Base-by-base conservation (phyloP, 176 grass and related monocot species). In the Calamus simplicifolius region DNA sequence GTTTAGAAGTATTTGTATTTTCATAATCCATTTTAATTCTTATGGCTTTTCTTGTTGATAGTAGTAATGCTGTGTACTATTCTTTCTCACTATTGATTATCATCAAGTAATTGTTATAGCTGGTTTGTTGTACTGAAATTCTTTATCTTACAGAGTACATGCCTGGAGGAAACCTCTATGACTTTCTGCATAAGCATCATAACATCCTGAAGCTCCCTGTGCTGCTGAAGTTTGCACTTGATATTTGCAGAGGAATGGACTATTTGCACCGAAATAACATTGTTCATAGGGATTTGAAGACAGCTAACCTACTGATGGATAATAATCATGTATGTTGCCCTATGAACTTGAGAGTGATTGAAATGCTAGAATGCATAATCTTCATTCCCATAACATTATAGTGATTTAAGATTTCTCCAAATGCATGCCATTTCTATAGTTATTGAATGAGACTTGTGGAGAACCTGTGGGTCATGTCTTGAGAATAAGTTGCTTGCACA, bases 231-330 rank as follows among this genome's bases (percentile, higher is more conserved):
- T 79, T 92, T 64, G 87, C 85, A 67, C 80, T 88, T 80, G 87
- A 98, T 75, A 57, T 92, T 61, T 92, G 84, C 72, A 74, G 71
- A 75, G 94, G 94, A 52, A 98, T 98, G 94, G 80, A 73, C 23
- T 93, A 98, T 75, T 90, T 98, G 74, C 94, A 98, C 64, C 69
- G 85, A 69, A 98, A 77, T 60, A 81, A 72, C 59, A 93, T 98
- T 68, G 83, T 98, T 67, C 94, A 98, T 83, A 87, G 94, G 69
- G 94, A 93, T 61, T 77, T 98, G 50, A 98, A 98, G 84, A 92
- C 88, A 71, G 94, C 94, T 27, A 98, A 98, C 68, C 81, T 98
- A 61, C 79, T 98, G 56, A 85, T 98, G 75, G 94, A 93, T 78
- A 89, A 91, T 71, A 85, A 93, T 77, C 67, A 79, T 57, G 94